Percentiles rank a stretch among this genome's conserved stretches.
Evolutionary conservation across 805 yeast species (phyloP).

Genomic region (Gaillardinia entomophila): DNA sequence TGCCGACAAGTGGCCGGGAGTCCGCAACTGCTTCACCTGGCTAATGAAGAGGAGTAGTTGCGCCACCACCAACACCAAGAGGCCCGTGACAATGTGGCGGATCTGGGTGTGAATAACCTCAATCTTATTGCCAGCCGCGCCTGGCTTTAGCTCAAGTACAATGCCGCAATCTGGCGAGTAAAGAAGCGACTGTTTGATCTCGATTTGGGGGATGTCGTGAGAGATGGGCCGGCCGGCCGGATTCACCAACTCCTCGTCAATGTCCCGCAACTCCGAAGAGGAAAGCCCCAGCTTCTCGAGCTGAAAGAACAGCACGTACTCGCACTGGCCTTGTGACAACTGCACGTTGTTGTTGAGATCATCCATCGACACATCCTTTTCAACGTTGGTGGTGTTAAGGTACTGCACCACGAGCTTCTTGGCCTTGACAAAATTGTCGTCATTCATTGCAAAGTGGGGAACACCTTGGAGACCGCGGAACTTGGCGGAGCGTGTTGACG

Average conservation of each 20-base stretch:
- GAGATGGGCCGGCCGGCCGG: conserved; percentile 80
- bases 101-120: conserved; percentile 39
- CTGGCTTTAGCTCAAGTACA: conserved; percentile 24
- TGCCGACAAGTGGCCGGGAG: conserved; percentile 76
- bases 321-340: conserved; percentile 49
- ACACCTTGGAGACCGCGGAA: conserved; percentile 57
- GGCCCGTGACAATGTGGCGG: conserved; percentile 40
- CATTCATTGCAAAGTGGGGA: conserved; percentile 47
- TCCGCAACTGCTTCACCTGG: conserved; percentile 66
- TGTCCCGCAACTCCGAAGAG: conserved; percentile 45
- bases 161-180: conserved; percentile 91
- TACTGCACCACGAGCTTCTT: conserved; percentile 39
- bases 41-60: conserved; percentile 56
- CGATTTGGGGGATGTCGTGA: conserved; percentile 46
- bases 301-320: conserved; percentile 64
- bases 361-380: conserved; percentile 32
- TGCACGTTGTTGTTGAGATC: conserved; percentile 30
- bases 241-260: conserved; percentile 65
- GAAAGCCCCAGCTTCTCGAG: conserved; percentile 54
- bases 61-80: conserved; percentile 34
- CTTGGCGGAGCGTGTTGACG: conserved; percentile 58
- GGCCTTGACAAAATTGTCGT: conserved; percentile 38
- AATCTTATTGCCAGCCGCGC: conserved; percentile 46
- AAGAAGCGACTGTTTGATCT: conserved; percentile 50
- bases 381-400: conserved; percentile 37